Percentiles rank a stretch among this genome's conserved stretches.
Conservation (phyloP, 176 grass and related monocot genomes). For the Cymbopogon citratus region DNA sequence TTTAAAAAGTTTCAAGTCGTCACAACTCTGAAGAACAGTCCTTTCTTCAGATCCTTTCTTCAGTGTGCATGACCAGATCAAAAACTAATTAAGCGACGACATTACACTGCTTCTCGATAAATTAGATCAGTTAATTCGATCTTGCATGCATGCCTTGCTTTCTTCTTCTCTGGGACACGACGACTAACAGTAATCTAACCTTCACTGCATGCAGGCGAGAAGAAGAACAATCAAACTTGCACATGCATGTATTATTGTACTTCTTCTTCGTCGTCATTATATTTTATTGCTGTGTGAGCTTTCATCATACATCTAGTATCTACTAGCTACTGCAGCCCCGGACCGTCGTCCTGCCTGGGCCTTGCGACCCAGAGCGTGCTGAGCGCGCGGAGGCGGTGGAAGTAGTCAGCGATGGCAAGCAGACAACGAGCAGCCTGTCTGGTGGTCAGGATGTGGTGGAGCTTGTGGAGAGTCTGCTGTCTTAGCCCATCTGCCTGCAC, state of each 20-base stretch:
- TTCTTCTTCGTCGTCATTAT: neutral
- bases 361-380: constrained; percentile 41
- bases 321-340: neutral
- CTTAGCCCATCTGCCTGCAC: constrained; percentile 45
- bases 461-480: constrained; percentile 50
- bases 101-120: neutral
- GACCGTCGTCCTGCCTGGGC: constrained; percentile 19
- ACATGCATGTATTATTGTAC: neutral
- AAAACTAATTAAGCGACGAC: neutral
- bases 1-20: constrained; percentile 22
- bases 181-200: neutral
- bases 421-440: constrained; percentile 31
- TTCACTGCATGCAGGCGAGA: neutral
- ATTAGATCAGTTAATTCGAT: constrained; percentile 3
- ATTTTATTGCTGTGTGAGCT: neutral
- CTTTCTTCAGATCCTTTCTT: constrained; percentile 9
- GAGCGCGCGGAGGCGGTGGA: constrained; percentile 46
- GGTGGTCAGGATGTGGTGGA: constrained; percentile 37
- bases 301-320: neutral
- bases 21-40: constrained; percentile 17
- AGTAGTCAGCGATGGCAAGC: constrained; percentile 42
- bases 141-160: neutral
- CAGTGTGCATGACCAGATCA: constrained; percentile 7
- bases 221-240: constrained; percentile 27
- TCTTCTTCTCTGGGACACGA: neutral